Conservation (phyloP, 345 rosid genomes). For the Bruguiera parviflora region DNA sequence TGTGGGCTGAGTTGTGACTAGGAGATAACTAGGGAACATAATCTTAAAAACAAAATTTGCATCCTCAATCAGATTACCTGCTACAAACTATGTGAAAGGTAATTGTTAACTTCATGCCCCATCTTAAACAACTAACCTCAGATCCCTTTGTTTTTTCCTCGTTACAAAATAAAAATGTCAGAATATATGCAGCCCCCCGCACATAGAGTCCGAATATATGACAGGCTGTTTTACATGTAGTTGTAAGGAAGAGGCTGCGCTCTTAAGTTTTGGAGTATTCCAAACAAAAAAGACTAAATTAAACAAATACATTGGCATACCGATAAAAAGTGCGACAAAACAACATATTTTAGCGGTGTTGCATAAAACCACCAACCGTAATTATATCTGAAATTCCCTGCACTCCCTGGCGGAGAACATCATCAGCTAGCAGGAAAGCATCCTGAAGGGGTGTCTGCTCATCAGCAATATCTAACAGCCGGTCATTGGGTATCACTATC, state of each 20-base stretch:
- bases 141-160: no score
- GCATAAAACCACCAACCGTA: slow-evolving; percentile 49
- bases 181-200: no score
- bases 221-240: background rate
- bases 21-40: background rate
- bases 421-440: slow-evolving; percentile 98
- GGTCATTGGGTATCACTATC: slow-evolving; percentile 94
- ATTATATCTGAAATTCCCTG: slow-evolving; percentile 98
- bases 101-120: background rate
- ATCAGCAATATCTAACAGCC: slow-evolving; percentile 92
- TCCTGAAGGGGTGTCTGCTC: slow-evolving; percentile 98
- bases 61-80: background rate
- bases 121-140: background rate
- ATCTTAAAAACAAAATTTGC: background rate
- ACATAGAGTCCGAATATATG: no score
- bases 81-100: background rate
- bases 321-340: background rate
- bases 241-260: background rate
- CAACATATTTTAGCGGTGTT: background rate
- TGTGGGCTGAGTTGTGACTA: background rate
- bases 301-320: background rate
- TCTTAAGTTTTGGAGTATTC: background rate
- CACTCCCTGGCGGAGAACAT: slow-evolving; percentile 97
- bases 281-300: background rate
- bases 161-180: no score